Evolutionary conservation across 306 rosid genomes (phyloP).

Genomic region (Vigna radiata): DNA sequence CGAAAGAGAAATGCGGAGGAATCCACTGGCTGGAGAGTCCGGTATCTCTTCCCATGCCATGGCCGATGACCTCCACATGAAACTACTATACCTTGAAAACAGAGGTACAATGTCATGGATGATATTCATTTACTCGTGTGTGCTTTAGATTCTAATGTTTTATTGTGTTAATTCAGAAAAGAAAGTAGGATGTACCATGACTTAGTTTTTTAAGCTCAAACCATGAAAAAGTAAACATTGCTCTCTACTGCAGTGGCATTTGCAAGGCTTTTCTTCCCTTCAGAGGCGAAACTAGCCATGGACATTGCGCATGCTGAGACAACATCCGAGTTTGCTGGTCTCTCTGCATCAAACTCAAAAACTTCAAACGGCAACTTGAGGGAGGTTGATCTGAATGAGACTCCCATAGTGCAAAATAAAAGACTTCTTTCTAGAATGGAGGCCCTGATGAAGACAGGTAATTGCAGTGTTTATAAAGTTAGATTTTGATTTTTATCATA

Average conservation of each 20-base stretch:
- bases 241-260: slow-evolving; percentile 73
- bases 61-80: slow-evolving; percentile 73
- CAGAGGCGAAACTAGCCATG: slow-evolving; percentile 89
- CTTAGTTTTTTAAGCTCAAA: slow-evolving; percentile 10
- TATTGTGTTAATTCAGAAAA: background rate
- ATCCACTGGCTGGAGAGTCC: slow-evolving; percentile 64
- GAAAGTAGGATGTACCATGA: too few relatives aligned
- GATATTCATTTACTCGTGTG: background rate
- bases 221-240: slow-evolving; percentile 29
- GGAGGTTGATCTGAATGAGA: slow-evolving; percentile 90
- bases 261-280: slow-evolving; percentile 79
- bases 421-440: slow-evolving; percentile 71
- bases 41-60: slow-evolving; percentile 53
- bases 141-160: background rate
- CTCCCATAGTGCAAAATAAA: slow-evolving; percentile 65
- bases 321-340: slow-evolving; percentile 60
- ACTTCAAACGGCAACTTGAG: slow-evolving; percentile 72
- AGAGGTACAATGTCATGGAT: slow-evolving; percentile 63
- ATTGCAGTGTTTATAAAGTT: background rate
- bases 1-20: slow-evolving; percentile 89
- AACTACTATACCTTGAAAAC: slow-evolving; percentile 79
- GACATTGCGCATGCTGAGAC: slow-evolving; percentile 76
- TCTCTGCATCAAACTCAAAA: slow-evolving; percentile 48
- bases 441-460: slow-evolving; percentile 89
- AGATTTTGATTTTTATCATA: background rate